Conservation (phyloP, 2,329 filamentous ascomycete genomes). For the Madurella mycetomatis region DNA sequence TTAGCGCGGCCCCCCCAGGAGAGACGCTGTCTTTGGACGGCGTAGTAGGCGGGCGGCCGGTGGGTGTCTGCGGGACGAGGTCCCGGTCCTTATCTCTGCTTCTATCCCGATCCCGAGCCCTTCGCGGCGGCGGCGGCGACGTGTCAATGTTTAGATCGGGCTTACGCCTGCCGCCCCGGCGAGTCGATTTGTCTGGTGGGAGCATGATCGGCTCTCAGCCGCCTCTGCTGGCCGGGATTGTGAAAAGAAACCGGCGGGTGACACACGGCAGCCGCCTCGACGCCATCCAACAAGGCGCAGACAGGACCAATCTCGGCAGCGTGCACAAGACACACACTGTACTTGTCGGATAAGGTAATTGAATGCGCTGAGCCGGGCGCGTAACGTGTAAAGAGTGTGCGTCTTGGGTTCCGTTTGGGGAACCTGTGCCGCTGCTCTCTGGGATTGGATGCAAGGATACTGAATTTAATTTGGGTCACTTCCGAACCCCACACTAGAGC, state of each 20-base stretch:
- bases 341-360: background rate
- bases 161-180: slow-evolving; percentile 20
- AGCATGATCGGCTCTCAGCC: slow-evolving; percentile 10
- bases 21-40: slow-evolving; percentile 29
- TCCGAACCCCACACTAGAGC: no score
- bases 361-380: slow-evolving; percentile 4
- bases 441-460: slow-evolving; percentile 9
- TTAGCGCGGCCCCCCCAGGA: slow-evolving; percentile 32
- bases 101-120: background rate
- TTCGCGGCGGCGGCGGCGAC: slow-evolving; percentile 7
- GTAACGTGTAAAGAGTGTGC: slow-evolving; percentile 19
- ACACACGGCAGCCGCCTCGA: slow-evolving; percentile 9
- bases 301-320: slow-evolving; percentile 3
- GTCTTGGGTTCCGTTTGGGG: slow-evolving; percentile 5
- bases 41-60: slow-evolving; percentile 26
- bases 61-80: slow-evolving; percentile 29
- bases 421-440: background rate
- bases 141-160: slow-evolving; percentile 27
- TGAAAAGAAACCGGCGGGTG: slow-evolving; percentile 13
- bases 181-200: slow-evolving; percentile 14
- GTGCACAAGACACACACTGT: background rate
- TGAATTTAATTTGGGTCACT: background rate
- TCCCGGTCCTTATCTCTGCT: background rate
- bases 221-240: slow-evolving; percentile 1
- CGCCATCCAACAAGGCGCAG: slow-evolving; percentile 13